Conservation (phyloP, 202 grass and related monocot genomes). For the Schoenoplectus triqueter region DNA sequence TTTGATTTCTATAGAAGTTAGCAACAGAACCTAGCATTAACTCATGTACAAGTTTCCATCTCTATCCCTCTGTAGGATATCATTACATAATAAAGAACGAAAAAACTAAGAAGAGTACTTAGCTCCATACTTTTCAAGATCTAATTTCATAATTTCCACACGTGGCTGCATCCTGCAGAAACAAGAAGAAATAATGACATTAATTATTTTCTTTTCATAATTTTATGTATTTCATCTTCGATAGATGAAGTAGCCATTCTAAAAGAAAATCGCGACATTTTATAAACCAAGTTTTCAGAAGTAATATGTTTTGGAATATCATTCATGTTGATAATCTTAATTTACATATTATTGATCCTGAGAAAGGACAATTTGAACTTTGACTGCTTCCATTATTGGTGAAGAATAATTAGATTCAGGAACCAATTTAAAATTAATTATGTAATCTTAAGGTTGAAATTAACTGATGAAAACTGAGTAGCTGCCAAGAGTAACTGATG, state of each 20-base stretch:
- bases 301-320: neutral
- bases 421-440: neutral
- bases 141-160: neutral
- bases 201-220: neutral
- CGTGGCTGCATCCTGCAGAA: neutral
- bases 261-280: neutral
- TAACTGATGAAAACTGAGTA: neutral
- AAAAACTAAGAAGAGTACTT: neutral
- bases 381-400: neutral
- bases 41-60: neutral
- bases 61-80: neutral
- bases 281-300: neutral
- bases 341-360: neutral
- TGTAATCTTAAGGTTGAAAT: neutral
- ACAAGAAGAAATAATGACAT: neutral
- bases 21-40: neutral
- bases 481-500: neutral
- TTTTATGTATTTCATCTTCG: neutral
- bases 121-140: neutral
- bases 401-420: neutral
- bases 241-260: neutral
- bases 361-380: neutral
- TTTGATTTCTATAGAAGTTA: neutral
- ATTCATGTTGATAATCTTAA: neutral
- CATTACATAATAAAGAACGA: neutral